Evolutionary conservation across 352 stramenopile genomes (phyloP).

Genomic region (Nothophytophthora sp.): DNA sequence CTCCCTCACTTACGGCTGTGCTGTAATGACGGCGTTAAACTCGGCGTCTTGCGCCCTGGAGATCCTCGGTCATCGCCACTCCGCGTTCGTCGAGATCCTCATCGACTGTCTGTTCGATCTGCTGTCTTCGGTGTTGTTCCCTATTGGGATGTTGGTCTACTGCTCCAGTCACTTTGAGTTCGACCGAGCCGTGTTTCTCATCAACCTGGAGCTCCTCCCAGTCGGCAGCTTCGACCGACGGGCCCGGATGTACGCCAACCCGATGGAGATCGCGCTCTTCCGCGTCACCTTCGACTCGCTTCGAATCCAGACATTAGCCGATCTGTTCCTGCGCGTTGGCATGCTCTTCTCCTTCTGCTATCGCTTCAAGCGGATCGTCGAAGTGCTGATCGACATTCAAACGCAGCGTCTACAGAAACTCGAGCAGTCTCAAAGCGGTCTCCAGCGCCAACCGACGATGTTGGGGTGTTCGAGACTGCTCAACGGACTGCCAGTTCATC

Average conservation of each 20-base stretch:
- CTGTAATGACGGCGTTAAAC: slow-evolving; percentile 14
- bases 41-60: slow-evolving; percentile 9
- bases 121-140: slow-evolving; percentile 24
- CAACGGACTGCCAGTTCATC: not conserved
- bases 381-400: slow-evolving; percentile 20
- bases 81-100: slow-evolving; percentile 27
- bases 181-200: slow-evolving; percentile 17
- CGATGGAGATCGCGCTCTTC: slow-evolving; percentile 26
- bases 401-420: not conserved
- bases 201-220: slow-evolving; percentile 29
- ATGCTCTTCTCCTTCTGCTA: slow-evolving; percentile 39
- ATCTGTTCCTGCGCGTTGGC: slow-evolving; percentile 30
- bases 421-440: not conserved
- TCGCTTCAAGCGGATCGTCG: slow-evolving; percentile 34
- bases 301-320: slow-evolving; percentile 18
- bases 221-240: slow-evolving; percentile 30
- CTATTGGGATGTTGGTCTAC: slow-evolving; percentile 26
- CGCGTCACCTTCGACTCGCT: slow-evolving; percentile 31
- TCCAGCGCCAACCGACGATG: not conserved
- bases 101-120: slow-evolving; percentile 41
- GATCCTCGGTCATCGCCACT: slow-evolving; percentile 5
- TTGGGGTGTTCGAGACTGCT: not conserved
- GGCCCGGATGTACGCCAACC: slow-evolving; percentile 30
- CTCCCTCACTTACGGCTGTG: slow-evolving; percentile 14
- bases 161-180: slow-evolving; percentile 28